Conservation (phyloP, 192 early-diverging fungal genomes). For the Entomortierella parvispora region DNA sequence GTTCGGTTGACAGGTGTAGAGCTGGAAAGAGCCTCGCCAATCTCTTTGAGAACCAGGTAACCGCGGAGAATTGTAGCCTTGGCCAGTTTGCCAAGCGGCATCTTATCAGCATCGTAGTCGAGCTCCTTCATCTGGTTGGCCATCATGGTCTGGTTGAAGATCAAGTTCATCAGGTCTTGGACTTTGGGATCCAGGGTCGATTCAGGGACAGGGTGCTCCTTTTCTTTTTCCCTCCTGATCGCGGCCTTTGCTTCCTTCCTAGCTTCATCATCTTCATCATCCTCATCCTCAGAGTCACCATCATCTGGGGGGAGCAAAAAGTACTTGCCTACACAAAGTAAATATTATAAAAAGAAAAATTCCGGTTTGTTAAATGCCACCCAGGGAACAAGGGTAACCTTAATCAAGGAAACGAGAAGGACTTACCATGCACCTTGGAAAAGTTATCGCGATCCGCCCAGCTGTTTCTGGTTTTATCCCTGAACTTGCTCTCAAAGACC, state of each 20-base stretch:
- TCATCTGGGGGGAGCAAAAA: slow-evolving; percentile 74
- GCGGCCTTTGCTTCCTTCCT: slow-evolving; percentile 9
- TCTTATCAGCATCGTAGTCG: slow-evolving; percentile 78
- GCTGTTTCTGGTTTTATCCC: slow-evolving; percentile 72
- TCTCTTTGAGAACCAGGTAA: slow-evolving; percentile 65
- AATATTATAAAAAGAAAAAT: slow-evolving; percentile 3
- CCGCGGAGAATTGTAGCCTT: slow-evolving; percentile 69
- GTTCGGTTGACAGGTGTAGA: not conserved
- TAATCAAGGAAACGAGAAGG: not conserved
- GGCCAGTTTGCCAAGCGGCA: slow-evolving; percentile 82
- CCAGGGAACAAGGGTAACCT: not conserved
- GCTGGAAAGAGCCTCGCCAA: slow-evolving; percentile 59
- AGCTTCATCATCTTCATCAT: slow-evolving; percentile 11
- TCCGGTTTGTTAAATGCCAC: not conserved
- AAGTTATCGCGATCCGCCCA: slow-evolving; percentile 66
- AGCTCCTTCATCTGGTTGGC: slow-evolving; percentile 68
- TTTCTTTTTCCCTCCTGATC: slow-evolving; percentile 34
- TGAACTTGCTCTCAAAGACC: slow-evolving; percentile 73
- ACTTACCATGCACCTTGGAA: slow-evolving; percentile 26
- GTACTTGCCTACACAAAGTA: slow-evolving; percentile 67
- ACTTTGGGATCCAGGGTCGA: slow-evolving; percentile 58
- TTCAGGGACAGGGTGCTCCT: slow-evolving; percentile 29
- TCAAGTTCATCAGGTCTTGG: slow-evolving; percentile 71
- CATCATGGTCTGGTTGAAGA: slow-evolving; percentile 75
- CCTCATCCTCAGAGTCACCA: slow-evolving; percentile 62